Conservation (phyloP, 2,329 filamentous ascomycete genomes). For the Helminthosporium solani region DNA sequence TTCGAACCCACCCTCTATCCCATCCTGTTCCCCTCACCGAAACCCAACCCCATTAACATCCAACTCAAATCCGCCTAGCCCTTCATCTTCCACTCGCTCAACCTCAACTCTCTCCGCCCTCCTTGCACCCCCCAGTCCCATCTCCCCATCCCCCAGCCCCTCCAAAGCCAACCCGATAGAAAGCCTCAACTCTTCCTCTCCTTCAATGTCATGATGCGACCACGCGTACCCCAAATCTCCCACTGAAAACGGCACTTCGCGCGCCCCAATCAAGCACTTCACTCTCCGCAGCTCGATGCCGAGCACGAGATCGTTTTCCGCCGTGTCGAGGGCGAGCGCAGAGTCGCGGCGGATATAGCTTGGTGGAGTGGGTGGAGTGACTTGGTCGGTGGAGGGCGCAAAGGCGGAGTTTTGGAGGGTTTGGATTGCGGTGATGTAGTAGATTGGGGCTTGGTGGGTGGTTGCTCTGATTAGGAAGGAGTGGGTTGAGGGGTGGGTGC, state of each 20-base stretch:
- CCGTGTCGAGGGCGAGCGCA: constrained; percentile 10
- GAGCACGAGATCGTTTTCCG: constrained; percentile 14
- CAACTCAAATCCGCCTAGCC: no score
- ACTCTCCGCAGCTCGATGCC: constrained; percentile 30
- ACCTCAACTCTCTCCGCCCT: no score
- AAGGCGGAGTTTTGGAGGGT: constrained; percentile 43
- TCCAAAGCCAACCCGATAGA: constrained; percentile 24
- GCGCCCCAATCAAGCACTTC: constrained; percentile 21
- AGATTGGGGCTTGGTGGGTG: constrained; percentile 48
- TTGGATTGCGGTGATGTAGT: constrained; percentile 49
- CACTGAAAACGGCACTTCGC: constrained; percentile 27
- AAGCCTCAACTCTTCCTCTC: constrained; percentile 23
- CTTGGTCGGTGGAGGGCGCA: constrained; percentile 10
- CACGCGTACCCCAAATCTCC: constrained; percentile 31
- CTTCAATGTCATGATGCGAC: constrained; percentile 26
- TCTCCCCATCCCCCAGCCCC: not conserved
- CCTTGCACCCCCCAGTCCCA: not conserved
- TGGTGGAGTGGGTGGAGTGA: constrained; percentile 11
- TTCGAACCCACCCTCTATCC: no score
- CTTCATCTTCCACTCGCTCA: no score
- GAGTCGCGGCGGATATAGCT: constrained; percentile 27
- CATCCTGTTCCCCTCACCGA: no score
- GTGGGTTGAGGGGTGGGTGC: constrained; percentile 19
- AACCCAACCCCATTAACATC: no score
- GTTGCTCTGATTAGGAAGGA: constrained; percentile 25